Evolutionary conservation across 1,284 basidiomycete species (phyloP), one percentile per base, ranked within the genome.

Genomic region (Ceratobasidium sp.): DNA sequence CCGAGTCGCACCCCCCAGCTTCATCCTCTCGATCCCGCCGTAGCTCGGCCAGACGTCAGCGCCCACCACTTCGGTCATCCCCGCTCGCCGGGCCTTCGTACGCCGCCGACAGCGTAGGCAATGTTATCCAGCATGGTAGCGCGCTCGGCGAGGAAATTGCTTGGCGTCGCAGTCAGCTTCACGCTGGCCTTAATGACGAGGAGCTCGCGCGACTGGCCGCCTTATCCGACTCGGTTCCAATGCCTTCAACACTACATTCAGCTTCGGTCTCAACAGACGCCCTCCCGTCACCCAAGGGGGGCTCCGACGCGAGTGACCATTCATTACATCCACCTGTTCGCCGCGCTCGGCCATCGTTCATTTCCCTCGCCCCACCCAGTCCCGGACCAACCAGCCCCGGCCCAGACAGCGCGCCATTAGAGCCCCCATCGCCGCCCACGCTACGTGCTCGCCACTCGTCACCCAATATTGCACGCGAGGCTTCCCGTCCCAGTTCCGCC

Each of bases 271-370:
- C 66, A 13, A 18, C 41, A 26, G 16, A 18, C n/a, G 8, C 41
- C 14, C 28, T 35, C 7, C 52, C 66, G 5, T 69, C 66, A 6
- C 55, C 55, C 18, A 26, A 50, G 32, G 55, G 26, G 3, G 52
- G 28, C 13, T 30, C n/a, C 41, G 52, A 21, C 7, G 52, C 41
- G 2, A 38, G 35, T 11, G 35, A 38, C 11, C 35, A 38, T 38
- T 38, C 35, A 11, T 38, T 38, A 38, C 49, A 46, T 47, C 14
- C 18, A 14, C 43, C 44, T 16, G 35, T 30, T 14, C 43, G 55
- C n/a, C 55, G 46, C n/a, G 67, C 67, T 13, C 38, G 67, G 23
- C 67, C 67, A 8, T 71, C 67, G 32, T 71, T 71, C 44, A 71
- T 71, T 23, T 71, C 67, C 9, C 35, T 71, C 16, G 54, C 67